Evolutionary conservation across 805 yeast genomes (phyloP).

Genomic region (Hagleromyces aurorensis): DNA sequence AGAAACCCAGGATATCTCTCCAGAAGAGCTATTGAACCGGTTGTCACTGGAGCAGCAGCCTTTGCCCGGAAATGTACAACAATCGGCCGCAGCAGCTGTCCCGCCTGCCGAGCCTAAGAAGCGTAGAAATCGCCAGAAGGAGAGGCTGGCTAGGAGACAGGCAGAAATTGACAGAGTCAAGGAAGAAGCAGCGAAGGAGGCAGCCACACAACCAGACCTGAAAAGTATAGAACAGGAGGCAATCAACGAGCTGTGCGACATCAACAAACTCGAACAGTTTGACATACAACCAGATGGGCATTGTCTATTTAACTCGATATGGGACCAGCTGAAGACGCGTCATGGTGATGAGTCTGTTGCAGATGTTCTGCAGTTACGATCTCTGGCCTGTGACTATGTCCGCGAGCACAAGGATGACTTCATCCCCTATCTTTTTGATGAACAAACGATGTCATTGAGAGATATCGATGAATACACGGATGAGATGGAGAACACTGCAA

Average conservation of each 20-base stretch:
- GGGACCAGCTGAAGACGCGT: slow-evolving; percentile 63
- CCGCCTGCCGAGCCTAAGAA: slow-evolving; percentile 24
- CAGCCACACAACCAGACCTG: slow-evolving; percentile 55
- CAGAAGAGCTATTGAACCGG: slow-evolving; percentile 60
- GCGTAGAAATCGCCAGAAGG: slow-evolving; percentile 74
- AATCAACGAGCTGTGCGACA: slow-evolving; percentile 44
- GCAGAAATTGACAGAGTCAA: slow-evolving; percentile 56
- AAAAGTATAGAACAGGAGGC: slow-evolving; percentile 65
- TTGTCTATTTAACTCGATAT: slow-evolving; percentile 79
- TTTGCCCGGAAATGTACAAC: slow-evolving; percentile 4
- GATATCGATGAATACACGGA: slow-evolving; percentile 62
- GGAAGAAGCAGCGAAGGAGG: slow-evolving; percentile 66
- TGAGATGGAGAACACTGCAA: slow-evolving; percentile 65
- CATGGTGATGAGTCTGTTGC: slow-evolving; percentile 31
- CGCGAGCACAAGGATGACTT: slow-evolving; percentile 58
- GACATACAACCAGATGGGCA: slow-evolving; percentile 91
- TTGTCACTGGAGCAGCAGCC: slow-evolving; percentile 36
- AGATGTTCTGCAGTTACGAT: slow-evolving; percentile 43
- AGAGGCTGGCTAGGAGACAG: slow-evolving; percentile 67
- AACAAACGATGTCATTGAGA: slow-evolving; percentile 52
- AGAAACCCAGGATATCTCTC: slow-evolving; percentile 49
- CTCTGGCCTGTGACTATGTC: slow-evolving; percentile 59
- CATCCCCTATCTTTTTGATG: slow-evolving; percentile 78
- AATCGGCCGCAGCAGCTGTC: slow-evolving; percentile 5
- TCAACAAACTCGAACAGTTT: slow-evolving; percentile 42